Conservation (phyloP, 116 monocot species). For the Papilionanthe hybrid region DNA sequence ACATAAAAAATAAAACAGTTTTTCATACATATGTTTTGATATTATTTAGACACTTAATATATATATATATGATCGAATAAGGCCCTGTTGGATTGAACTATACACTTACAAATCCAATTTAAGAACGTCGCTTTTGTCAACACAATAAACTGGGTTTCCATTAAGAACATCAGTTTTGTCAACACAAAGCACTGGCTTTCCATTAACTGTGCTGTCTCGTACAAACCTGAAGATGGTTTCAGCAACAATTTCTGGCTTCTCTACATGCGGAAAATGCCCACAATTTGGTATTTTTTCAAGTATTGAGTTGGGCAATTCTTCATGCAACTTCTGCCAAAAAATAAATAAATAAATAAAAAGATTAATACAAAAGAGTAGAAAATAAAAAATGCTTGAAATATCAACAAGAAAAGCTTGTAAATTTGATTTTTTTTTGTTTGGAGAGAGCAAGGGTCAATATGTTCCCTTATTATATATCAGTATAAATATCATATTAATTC, state of each 20-base stretch:
- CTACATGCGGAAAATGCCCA: constrained; percentile 92
- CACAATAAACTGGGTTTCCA: neutral
- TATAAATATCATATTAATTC: too few relatives aligned
- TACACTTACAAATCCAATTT: neutral
- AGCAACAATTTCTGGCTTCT: constrained; percentile 52
- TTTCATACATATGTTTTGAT: too few relatives aligned
- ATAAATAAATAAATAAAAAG: too few relatives aligned
- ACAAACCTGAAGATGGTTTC: constrained; percentile 50
- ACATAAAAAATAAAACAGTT: too few relatives aligned
- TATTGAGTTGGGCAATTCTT: constrained; percentile 53
- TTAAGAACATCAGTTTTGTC: neutral
- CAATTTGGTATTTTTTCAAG: constrained; percentile 54
- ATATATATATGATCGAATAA: neutral
- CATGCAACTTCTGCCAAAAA: constrained; percentile 53
- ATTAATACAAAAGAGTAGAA: too few relatives aligned
- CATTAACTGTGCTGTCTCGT: constrained; percentile 4
- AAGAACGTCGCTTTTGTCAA: neutral
- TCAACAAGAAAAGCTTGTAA: too few relatives aligned
- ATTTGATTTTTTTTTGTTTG: too few relatives aligned
- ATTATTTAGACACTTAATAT: neutral
- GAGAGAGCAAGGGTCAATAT: too few relatives aligned
- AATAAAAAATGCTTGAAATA: too few relatives aligned
- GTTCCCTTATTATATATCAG: too few relatives aligned
- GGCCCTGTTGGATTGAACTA: neutral
- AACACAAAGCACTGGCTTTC: neutral